These are phyloP conservation scores for Zymoseptoria ardabiliae DNA, from an alignment of 2,329 filamentous ascomycete genomes.

Conservation along the genomic window DNA sequence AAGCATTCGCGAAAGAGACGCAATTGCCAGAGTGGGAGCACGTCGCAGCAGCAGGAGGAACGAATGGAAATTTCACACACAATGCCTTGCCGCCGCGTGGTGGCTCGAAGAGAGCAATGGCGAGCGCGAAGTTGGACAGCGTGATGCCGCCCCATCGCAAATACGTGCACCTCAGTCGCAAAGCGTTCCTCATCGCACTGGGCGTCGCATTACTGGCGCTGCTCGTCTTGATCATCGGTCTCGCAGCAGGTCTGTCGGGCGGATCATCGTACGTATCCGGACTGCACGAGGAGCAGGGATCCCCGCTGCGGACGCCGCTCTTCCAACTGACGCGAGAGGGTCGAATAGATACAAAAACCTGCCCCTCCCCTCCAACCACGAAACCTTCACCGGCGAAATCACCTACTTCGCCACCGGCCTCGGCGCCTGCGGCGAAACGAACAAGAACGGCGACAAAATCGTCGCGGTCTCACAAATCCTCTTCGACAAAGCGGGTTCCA, in stretches of 20 bases:
- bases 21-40: constrained; percentile 20
- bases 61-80: neutral
- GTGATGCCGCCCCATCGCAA: constrained; percentile 32
- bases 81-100: neutral
- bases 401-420: constrained; percentile 62
- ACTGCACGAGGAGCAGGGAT: too few relatives aligned
- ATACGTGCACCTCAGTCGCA: constrained; percentile 35
- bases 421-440: constrained; percentile 61
- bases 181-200: constrained; percentile 32
- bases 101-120: neutral
- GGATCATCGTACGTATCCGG: neutral
- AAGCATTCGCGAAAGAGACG: constrained; percentile 7
- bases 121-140: constrained; percentile 25
- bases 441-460: constrained; percentile 50
- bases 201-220: constrained; percentile 28
- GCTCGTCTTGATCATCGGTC: constrained; percentile 36
- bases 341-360: constrained; percentile 33
- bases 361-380: constrained; percentile 45
- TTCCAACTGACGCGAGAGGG: neutral
- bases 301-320: too few relatives aligned
- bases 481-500: constrained; percentile 55
- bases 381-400: constrained; percentile 54
- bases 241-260: constrained; percentile 32
- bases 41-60: constrained; percentile 8
- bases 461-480: constrained; percentile 59